Evolutionary conservation across 225 moss, liverwort and hornwort genomes (phyloP).

Genomic region (Marchantia paleacea): DNA sequence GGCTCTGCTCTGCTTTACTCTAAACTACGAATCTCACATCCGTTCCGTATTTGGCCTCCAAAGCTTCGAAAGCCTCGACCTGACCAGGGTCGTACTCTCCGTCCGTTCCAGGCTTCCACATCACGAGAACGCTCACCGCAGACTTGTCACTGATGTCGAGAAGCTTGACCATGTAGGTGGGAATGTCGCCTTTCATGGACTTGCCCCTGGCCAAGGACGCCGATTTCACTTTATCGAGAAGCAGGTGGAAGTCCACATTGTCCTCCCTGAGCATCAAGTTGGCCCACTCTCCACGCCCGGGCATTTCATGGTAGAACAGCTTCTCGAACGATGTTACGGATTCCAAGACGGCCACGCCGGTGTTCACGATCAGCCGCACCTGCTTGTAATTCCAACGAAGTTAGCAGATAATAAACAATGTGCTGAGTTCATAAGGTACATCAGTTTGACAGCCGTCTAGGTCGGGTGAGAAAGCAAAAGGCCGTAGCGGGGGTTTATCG

Average conservation of each 20-base stretch:
- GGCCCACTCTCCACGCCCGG: conserved; percentile 74
- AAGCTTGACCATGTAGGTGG: conserved; percentile 70
- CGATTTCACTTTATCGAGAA: conserved; percentile 58
- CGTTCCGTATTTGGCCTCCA: conserved; percentile 60
- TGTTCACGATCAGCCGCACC: conserved; percentile 80
- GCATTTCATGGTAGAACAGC: conserved; percentile 66
- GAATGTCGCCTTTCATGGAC: conserved; percentile 63
- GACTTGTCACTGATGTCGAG: conserved; percentile 43
- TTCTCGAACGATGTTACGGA: conserved; percentile 70
- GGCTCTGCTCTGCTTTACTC: neutral
- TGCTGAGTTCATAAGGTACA: neutral
- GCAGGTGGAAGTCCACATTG: conserved; percentile 86
- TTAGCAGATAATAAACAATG: neutral
- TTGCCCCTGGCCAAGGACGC: conserved; percentile 68
- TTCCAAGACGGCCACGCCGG: conserved; percentile 83
- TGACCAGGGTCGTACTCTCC: conserved; percentile 83
- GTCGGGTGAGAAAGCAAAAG: neutral
- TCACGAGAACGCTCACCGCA: conserved; percentile 74
- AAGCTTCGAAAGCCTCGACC: conserved; percentile 65
- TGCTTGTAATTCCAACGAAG: conserved; percentile 21
- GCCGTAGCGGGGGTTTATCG: too few species aligned
- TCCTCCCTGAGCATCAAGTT: conserved; percentile 87
- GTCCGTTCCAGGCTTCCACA: conserved; percentile 71
- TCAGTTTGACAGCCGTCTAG: too few species aligned
- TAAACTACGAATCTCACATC: conserved; percentile 28